Percentiles rank a stretch among this genome's conserved stretches.
These are phyloP conservation scores for Porphyra umbilicalis DNA, from an alignment of 31 red algal species.

Conservation along the genomic window DNA sequence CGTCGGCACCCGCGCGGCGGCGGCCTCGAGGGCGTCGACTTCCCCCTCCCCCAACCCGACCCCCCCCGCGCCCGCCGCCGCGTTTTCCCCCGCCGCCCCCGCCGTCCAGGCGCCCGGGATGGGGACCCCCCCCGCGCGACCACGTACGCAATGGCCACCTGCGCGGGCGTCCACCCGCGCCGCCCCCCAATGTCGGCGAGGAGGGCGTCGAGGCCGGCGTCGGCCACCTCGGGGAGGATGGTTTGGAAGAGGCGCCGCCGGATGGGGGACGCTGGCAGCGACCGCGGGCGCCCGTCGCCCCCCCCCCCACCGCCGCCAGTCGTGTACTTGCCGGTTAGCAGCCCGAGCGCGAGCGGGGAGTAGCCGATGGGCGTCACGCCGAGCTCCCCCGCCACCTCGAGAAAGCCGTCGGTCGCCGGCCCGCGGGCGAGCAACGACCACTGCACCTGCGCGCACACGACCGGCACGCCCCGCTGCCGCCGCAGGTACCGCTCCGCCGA, in stretches of 20 bases:
- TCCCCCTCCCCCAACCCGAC: conserved; percentile 24
- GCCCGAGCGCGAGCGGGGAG: conserved; percentile 66
- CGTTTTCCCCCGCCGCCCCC: conserved; percentile 10
- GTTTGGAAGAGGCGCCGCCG: not conserved
- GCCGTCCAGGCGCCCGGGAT: conserved; percentile 36
- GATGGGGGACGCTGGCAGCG: conserved; percentile 7
- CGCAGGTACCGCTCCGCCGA: conserved; percentile 24
- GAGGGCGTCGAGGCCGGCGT: not conserved
- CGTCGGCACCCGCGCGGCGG: conserved; percentile 13
- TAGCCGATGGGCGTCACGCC: conserved; percentile 52
- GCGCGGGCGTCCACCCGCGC: conserved; percentile 31
- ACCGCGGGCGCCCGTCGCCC: conserved; percentile 5
- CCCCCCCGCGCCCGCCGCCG: conserved; percentile 12
- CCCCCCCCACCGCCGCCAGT: not conserved
- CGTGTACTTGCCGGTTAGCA: conserved; percentile 53
- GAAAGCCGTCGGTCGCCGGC: conserved; percentile 24
- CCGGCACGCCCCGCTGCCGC: conserved; percentile 10
- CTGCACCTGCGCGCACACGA: conserved; percentile 59
- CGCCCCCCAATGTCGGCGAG: conserved; percentile 18
- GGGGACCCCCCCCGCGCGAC: conserved; percentile 29
- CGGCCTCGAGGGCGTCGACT: conserved; percentile 19
- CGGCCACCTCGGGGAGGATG: conserved; percentile 1
- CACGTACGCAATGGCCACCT: conserved; percentile 49
- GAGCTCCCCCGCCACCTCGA: conserved; percentile 17
- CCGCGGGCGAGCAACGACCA: conserved; percentile 37